Percentiles rank a stretch among this genome's conserved stretches.
phyloP scores from a whole-genome alignment of 202 grass and related monocot species.

The Panicum virgatum region DNA sequence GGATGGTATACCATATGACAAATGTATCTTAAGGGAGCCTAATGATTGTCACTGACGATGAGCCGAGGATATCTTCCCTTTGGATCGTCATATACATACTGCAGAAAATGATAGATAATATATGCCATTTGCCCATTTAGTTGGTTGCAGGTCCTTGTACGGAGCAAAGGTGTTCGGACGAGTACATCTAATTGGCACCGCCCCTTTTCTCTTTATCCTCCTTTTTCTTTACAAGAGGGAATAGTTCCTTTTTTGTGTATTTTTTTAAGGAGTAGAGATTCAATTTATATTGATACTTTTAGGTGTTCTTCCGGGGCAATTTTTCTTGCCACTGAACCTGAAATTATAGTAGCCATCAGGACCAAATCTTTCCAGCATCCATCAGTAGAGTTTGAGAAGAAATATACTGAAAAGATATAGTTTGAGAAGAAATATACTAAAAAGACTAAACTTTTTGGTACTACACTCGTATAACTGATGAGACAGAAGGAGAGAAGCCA shows the following conservation, averaged over 20 bases:
- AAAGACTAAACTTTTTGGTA: background rate
- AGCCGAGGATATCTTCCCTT: background rate
- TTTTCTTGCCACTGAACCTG: background rate
- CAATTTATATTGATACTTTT: background rate
- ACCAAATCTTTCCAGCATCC: background rate
- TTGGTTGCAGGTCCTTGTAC: background rate
- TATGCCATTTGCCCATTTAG: background rate
- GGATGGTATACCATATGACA: background rate
- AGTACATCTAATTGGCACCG: background rate
- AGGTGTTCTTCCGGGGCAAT: background rate
- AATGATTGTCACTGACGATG: background rate
- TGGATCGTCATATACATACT: background rate
- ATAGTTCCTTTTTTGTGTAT: background rate
- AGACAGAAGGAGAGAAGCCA: background rate
- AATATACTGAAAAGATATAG: too few relatives aligned
- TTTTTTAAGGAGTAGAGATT: too few relatives aligned
- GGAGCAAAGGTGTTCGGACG: constrained; percentile 11
- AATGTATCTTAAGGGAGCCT: background rate
- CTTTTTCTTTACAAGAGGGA: background rate
- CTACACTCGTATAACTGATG: background rate
- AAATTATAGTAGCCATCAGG: background rate
- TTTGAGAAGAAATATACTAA: too few relatives aligned
- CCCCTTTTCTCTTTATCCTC: background rate
- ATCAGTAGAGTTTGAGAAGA: background rate
- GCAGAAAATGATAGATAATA: background rate